Conservation (phyloP, 345 rosid species). For the Streptanthus diversifolius region DNA sequence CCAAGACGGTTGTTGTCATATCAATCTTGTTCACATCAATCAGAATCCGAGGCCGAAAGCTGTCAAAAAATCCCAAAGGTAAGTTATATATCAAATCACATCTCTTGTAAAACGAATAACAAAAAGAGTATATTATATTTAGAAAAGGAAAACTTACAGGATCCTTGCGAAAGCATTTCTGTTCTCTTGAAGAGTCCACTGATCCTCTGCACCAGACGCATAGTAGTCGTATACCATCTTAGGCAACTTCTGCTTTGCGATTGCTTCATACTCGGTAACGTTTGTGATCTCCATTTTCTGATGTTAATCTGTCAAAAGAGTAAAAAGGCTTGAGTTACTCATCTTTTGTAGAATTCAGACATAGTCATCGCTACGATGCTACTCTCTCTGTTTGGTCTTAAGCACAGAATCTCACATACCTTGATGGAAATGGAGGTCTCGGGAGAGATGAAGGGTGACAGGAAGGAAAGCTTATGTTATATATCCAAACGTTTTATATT, state of each 20-base stretch:
- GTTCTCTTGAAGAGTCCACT: slow-evolving; percentile 72
- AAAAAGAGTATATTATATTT: background rate
- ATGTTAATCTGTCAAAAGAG: slow-evolving; percentile 6
- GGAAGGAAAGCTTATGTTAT: background rate
- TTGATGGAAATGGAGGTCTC: slow-evolving; percentile 11
- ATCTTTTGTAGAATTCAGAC: background rate
- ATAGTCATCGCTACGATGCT: background rate
- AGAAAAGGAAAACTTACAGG: slow-evolving; percentile 40
- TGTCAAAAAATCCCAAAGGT: slow-evolving; percentile 20
- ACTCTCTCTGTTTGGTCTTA: background rate
- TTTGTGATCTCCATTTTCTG: slow-evolving; percentile 63
- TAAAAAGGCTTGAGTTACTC: background rate
- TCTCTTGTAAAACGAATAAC: background rate
- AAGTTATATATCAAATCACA: slow-evolving; percentile 5
- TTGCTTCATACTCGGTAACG: slow-evolving; percentile 63
- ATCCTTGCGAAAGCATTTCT: slow-evolving; percentile 69
- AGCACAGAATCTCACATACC: slow-evolving; percentile 12
- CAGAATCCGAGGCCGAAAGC: slow-evolving; percentile 83
- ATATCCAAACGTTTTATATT: slow-evolving; percentile 1
- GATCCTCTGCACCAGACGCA: slow-evolving; percentile 82
- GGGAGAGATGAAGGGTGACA: slow-evolving; percentile 13
- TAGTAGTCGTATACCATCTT: slow-evolving; percentile 79
- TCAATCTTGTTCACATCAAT: slow-evolving; percentile 83
- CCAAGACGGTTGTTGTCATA: slow-evolving; percentile 62
- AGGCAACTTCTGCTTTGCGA: slow-evolving; percentile 71